These are phyloP conservation scores for Petunia axillaris DNA, from an alignment of 257 asterid genomes.

Conservation along the genomic window DNA sequence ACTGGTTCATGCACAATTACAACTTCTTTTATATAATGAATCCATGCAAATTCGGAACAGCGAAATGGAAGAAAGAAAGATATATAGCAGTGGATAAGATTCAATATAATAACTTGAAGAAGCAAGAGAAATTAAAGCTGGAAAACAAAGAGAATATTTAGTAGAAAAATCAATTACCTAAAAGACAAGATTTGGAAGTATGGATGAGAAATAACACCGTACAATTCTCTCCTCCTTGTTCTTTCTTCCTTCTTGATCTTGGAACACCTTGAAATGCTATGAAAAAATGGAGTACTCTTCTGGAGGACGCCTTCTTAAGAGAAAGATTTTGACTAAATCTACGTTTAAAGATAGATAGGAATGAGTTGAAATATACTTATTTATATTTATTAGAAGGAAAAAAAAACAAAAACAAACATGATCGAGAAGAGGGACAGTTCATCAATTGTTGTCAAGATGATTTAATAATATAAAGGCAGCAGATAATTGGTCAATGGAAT, in stretches of 20 bases:
- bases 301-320: neutral
- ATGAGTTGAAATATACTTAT: neutral
- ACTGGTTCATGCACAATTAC: neutral
- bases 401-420: neutral
- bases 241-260: neutral
- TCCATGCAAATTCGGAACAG: neutral
- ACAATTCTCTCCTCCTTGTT: neutral
- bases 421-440: neutral
- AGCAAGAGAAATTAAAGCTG: neutral
- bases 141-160: conserved; percentile 2
- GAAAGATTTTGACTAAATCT: neutral
- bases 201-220: neutral
- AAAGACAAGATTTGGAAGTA: neutral
- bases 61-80: neutral
- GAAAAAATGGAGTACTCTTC: neutral
- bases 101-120: no score
- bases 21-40: neutral
- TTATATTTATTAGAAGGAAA: neutral
- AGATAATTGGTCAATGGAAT: neutral
- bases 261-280: neutral
- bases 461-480: neutral
- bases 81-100: no score
- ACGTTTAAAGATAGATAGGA: neutral
- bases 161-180: conserved; percentile 10
- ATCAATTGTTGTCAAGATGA: conserved; percentile 11